Evolutionary conservation across 805 yeast genomes (phyloP).

Genomic region (Metschnikowia santaceciliae): DNA sequence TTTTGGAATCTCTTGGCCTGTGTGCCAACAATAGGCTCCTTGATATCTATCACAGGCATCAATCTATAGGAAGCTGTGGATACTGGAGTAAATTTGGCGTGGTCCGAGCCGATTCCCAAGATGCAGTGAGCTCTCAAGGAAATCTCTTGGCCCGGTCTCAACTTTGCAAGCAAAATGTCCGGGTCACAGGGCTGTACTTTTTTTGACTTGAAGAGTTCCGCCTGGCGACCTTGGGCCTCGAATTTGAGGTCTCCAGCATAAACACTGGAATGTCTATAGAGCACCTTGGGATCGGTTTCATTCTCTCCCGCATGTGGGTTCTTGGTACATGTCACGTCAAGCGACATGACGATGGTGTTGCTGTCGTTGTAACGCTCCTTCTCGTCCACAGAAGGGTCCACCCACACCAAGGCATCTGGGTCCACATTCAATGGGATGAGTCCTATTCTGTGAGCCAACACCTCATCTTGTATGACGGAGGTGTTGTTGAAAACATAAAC

Average conservation of each 20-base stretch:
- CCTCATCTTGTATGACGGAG: slow-evolving; percentile 96
- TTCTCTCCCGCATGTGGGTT: slow-evolving; percentile 79
- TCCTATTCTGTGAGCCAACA: slow-evolving; percentile 92
- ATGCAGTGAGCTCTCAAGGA: slow-evolving; percentile 85
- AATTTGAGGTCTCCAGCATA: slow-evolving; percentile 87
- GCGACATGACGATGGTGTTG: slow-evolving; percentile 80
- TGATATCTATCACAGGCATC: slow-evolving; percentile 80
- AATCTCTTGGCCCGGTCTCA: slow-evolving; percentile 97
- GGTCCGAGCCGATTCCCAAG: slow-evolving; percentile 89
- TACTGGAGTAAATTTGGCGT: slow-evolving; percentile 97
- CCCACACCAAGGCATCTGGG: slow-evolving; percentile 86
- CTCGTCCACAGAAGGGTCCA: slow-evolving; percentile 60
- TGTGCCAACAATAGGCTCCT: slow-evolving; percentile 68
- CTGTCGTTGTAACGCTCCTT: slow-evolving; percentile 73
- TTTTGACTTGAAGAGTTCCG: slow-evolving; percentile 57
- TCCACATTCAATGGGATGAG: slow-evolving; percentile 85
- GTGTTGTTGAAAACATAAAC: slow-evolving; percentile 91
- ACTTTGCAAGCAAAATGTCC: slow-evolving; percentile 82
- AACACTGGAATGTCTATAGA: slow-evolving; percentile 79
- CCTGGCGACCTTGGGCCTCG: slow-evolving; percentile 88
- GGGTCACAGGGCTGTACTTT: slow-evolving; percentile 83
- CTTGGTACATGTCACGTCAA: slow-evolving; percentile 79
- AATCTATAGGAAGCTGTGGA: slow-evolving; percentile 94
- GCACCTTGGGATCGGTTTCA: slow-evolving; percentile 74
- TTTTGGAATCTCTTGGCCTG: slow-evolving; percentile 75